Base-by-base conservation (phyloP, 176 grass and related monocot species). In the Aegilops bicornis region DNA sequence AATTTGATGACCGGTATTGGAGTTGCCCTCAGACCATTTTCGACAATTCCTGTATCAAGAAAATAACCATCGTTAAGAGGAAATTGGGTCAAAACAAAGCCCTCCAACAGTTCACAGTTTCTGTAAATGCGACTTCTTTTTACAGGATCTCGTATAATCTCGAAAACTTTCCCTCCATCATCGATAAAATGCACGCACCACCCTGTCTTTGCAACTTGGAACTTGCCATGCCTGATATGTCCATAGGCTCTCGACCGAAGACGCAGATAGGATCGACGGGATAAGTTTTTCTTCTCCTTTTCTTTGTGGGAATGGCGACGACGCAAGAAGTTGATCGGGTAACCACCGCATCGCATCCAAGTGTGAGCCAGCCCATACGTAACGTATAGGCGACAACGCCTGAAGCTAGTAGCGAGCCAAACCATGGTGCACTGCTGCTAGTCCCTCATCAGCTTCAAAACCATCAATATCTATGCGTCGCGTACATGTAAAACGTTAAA, bases 141-240 rank as follows among this genome's bases (percentile, higher is more conserved):
- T 50, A 52, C 1, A 5, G 16, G 16, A 17, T 52, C 1, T 17
- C 16, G 2, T 52, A 52, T 52, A 17, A 52, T 17, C 16, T 52
- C 0, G 5, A 52, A 52, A 52, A 6, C 15, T 52, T 52, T 52
- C 48, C 16, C 48, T 52, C 47, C 47, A 16, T 50, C 47, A 29
- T 37, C 68, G n/a, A 83, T 27, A 11, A 3, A 69, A 72, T 45
- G 67, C 43, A 20, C 7, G 56, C 23, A 22, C 10, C 23, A 42
- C 56, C n/a, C 48, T 75, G 70, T 16, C 68, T 58, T 79, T 66
- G 76, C 82, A 85, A 85, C 77, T 80, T 83, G 80, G 62, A 83
- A 74, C 69, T 69, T 66, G 78, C 42, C 10, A 59, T 58, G 56
- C 25, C 16, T 32, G 20, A 20, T 77, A 17, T 56, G 39, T 82